Percentiles rank a stretch among this genome's conserved stretches.
Evolutionary conservation across 176 grass and related monocot species (phyloP).

Genomic region (Hyparrhenia diplandra): DNA sequence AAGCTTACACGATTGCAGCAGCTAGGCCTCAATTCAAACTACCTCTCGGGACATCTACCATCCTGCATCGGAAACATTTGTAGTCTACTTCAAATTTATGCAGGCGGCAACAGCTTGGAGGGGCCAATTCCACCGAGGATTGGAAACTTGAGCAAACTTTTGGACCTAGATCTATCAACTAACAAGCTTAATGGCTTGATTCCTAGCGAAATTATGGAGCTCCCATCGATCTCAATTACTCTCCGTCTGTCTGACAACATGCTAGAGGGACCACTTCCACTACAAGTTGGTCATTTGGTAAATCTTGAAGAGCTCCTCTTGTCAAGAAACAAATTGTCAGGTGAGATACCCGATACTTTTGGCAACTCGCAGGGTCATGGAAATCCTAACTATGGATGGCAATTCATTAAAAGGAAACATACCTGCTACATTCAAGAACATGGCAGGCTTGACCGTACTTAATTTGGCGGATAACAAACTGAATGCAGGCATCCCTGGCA

Average conservation of each 20-base stretch:
- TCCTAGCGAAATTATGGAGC: too few species aligned
- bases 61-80: background rate
- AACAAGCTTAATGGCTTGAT: background rate
- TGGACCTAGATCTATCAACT: too few species aligned
- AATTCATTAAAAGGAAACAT: conserved; percentile 35
- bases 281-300: background rate
- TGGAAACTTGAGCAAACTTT: background rate
- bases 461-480: conserved; percentile 25
- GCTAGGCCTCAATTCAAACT: background rate
- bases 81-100: background rate
- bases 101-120: background rate
- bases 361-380: conserved; percentile 24
- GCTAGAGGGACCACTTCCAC: too few species aligned
- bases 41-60: background rate
- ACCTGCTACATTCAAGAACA: conserved; percentile 17
- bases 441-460: conserved; percentile 13
- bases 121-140: background rate
- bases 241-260: too few species aligned
- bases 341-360: conserved; percentile 16
- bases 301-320: background rate
- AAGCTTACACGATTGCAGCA: background rate
- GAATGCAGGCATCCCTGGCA: background rate
- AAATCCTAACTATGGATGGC: conserved; percentile 12
- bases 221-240: too few species aligned
- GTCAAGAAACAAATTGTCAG: conserved; percentile 27